Evolutionary conservation across 2,329 filamentous ascomycete species (phyloP).

Genomic region (Bipolaris victoriae): DNA sequence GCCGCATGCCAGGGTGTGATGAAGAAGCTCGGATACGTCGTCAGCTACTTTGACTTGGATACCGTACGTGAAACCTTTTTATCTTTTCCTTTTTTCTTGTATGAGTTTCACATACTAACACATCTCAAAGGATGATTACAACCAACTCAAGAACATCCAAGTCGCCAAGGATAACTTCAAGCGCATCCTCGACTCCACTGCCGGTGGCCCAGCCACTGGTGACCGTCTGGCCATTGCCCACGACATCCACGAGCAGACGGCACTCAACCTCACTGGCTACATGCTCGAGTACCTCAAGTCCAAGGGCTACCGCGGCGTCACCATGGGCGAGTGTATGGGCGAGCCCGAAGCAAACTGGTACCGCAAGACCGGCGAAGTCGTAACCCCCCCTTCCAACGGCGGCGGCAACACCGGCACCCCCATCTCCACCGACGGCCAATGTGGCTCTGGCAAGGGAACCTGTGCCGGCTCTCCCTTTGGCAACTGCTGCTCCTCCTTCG

Average conservation of each 20-base stretch:
- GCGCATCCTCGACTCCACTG: constrained; percentile 33
- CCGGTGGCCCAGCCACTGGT: constrained; percentile 21
- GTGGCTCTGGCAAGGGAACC: constrained; percentile 29
- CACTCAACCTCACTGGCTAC: constrained; percentile 50
- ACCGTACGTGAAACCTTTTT: constrained; percentile 37
- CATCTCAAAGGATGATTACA: constrained; percentile 46
- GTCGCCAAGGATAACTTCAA: constrained; percentile 51
- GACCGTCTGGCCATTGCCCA: constrained; percentile 61
- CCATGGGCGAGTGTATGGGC: constrained; percentile 57
- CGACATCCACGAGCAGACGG: constrained; percentile 57
- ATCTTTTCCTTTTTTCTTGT: background rate
- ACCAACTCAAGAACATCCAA: constrained; percentile 43
- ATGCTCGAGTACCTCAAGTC: constrained; percentile 51
- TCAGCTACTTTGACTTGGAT: constrained; percentile 67
- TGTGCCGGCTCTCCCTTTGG: constrained; percentile 46
- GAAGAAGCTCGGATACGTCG: constrained; percentile 60
- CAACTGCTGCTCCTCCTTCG: constrained; percentile 54
- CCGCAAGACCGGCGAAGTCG: constrained; percentile 48
- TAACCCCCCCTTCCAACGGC: constrained; percentile 17
- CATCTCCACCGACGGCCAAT: constrained; percentile 29
- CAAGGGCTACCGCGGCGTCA: constrained; percentile 54
- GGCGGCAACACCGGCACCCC: constrained; percentile 23
- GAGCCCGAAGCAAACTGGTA: constrained; percentile 58
- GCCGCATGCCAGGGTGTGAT: constrained; percentile 48
- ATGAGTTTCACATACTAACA: background rate